Base-by-base conservation (phyloP, 75 land plant genomes). In the Selaginella tamariscina region DNA sequence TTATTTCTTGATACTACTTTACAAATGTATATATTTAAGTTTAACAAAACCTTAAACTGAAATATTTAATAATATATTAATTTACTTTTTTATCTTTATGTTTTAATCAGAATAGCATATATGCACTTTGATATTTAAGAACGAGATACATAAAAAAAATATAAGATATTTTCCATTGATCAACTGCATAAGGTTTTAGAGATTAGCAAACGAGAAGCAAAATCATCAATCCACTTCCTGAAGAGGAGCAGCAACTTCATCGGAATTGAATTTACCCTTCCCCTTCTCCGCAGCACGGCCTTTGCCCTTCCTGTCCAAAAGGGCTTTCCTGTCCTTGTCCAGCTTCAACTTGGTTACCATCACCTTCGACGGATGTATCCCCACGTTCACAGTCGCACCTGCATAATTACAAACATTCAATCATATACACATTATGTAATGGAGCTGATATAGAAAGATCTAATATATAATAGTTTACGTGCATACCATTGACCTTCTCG, bases 301-400 rank as follows among this genome's bases (percentile, higher is more conserved):
- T 66, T 80, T 81, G 0, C 76, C 83, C 70, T 82, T 82, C 55
- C 84, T 74, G 27, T 82, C 84, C 11, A 82, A 54, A 2, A 65
- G 32, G 1, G 84, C 75, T 73, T 82, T 82, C 9, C 84, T 70
- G 56, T 82, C 84, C 79, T 82, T 82, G 62, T 82, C 84, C 1
- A 82, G 64, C 79, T 82, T 82, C 68, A 82, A 66, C 73, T 82
- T 82, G 22, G 84, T 79, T 60, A 82, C 70, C 24, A 82, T 67
- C 22, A 82, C 84, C 69, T 82, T 82, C 33, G 84, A 82, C 24
- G 84, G 79, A 73, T 82, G 65, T 24, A 82, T 73, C 1, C 84
- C 84, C 28, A 82, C 84, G 57, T 82, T 82, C 72, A 82, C 84
- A 54, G 82, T 82, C 0, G 82, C 64, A 20, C 80, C 79, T 77